These are phyloP conservation scores for Glonium stellatum DNA, from an alignment of 495 filamentous ascomycete genomes.

Conservation along the genomic window DNA sequence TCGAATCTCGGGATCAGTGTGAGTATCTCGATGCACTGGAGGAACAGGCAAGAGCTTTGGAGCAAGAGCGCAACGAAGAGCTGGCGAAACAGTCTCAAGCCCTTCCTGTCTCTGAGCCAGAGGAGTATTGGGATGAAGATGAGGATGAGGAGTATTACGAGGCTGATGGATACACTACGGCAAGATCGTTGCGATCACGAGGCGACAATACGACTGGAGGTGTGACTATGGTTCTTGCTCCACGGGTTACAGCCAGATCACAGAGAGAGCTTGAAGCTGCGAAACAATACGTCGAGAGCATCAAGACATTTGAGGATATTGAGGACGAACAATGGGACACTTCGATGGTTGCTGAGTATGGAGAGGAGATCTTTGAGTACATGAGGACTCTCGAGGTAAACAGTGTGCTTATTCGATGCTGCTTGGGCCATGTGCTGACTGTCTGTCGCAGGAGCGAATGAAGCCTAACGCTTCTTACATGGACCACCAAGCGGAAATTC, in stretches of 20 bases:
- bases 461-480: slow-evolving; percentile 87
- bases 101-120: slow-evolving; percentile 47
- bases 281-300: slow-evolving; percentile 56
- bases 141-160: slow-evolving; percentile 72
- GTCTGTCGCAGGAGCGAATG: slow-evolving; percentile 56
- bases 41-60: slow-evolving; percentile 23
- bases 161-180: slow-evolving; percentile 75
- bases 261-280: slow-evolving; percentile 63
- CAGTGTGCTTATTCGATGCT: neutral
- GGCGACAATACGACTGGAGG: slow-evolving; percentile 75
- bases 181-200: slow-evolving; percentile 64
- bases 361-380: slow-evolving; percentile 89
- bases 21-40: slow-evolving; percentile 31
- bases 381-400: slow-evolving; percentile 84
- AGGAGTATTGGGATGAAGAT: slow-evolving; percentile 71
- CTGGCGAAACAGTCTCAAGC: slow-evolving; percentile 17
- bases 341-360: slow-evolving; percentile 98
- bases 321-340: slow-evolving; percentile 88
- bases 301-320: slow-evolving; percentile 54
- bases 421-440: neutral
- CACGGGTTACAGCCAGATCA: slow-evolving; percentile 54
- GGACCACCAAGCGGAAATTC: slow-evolving; percentile 93
- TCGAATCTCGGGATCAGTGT: slow-evolving; percentile 15
- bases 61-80: slow-evolving; percentile 28
- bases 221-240: slow-evolving; percentile 65